Percentiles rank a stretch among this genome's conserved stretches.
Conservation (phyloP, 495 filamentous ascomycete genomes). For the Podospora bellae-mahoneyi region DNA sequence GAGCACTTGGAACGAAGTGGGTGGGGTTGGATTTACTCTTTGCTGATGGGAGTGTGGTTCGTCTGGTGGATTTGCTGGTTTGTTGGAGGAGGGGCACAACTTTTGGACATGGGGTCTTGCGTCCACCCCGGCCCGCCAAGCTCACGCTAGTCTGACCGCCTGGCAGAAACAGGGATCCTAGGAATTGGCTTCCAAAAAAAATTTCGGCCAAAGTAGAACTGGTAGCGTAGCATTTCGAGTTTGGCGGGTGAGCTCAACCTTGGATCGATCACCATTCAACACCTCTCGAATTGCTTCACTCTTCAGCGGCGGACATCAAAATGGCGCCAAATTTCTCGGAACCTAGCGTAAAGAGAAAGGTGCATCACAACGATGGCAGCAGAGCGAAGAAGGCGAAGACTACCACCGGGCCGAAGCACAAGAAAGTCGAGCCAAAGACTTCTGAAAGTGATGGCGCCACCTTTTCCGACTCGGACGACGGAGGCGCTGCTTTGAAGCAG, state of each 20-base stretch:
- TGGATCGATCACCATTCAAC: neutral
- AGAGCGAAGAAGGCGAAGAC: slow-evolving; percentile 48
- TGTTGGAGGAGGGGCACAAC: slow-evolving; percentile 2
- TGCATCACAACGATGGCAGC: slow-evolving; percentile 25
- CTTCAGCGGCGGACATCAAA: neutral
- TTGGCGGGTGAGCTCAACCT: neutral
- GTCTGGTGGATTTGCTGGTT: neutral
- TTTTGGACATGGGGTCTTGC: neutral
- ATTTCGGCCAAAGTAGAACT: slow-evolving; percentile 8
- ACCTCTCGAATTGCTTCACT: neutral
- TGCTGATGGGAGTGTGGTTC: too few species aligned
- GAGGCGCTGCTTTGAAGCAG: slow-evolving; percentile 29
- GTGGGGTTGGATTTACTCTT: neutral
- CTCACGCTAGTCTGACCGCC: slow-evolving; percentile 38
- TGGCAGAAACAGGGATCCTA: slow-evolving; percentile 32
- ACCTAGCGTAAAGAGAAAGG: slow-evolving; percentile 41
- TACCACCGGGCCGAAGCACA: slow-evolving; percentile 31
- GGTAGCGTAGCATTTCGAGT: neutral
- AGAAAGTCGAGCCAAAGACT: slow-evolving; percentile 27
- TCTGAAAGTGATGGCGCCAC: slow-evolving; percentile 38
- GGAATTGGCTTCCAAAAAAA: slow-evolving; percentile 25
- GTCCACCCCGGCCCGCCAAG: slow-evolving; percentile 11
- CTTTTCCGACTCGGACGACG: slow-evolving; percentile 38
- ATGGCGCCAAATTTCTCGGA: slow-evolving; percentile 29
- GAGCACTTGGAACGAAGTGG: neutral